Conservation (phyloP, 306 rosid genomes). For the Medicago truncatula region DNA sequence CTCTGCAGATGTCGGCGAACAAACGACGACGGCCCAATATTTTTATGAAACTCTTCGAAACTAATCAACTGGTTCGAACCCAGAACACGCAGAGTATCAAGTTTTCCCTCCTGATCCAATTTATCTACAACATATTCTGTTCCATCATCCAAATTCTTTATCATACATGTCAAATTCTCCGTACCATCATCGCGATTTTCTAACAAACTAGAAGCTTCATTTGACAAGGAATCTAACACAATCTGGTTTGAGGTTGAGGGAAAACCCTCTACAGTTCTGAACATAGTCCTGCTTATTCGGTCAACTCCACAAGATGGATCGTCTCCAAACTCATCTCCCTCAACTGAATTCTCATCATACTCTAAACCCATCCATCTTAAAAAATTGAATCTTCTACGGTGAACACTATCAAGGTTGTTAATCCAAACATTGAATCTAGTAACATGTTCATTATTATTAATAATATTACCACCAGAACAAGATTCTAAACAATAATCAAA, state of each 20-base stretch:
- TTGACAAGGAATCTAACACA: conserved; percentile 47
- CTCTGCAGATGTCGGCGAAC: conserved; percentile 57
- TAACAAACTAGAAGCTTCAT: conserved; percentile 41
- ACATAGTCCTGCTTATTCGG: conserved; percentile 1
- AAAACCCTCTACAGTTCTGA: conserved; percentile 50
- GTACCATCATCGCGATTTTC: conserved; percentile 46
- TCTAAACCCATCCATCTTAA: conserved; percentile 67
- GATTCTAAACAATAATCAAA: conserved; percentile 54
- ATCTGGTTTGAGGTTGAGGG: conserved; percentile 34
- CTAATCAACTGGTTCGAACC: conserved; percentile 54
- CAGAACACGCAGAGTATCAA: conserved; percentile 49
- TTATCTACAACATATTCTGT: conserved; percentile 58
- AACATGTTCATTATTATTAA: conserved; percentile 10
- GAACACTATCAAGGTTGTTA: conserved; percentile 56
- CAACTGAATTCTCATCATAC: conserved; percentile 40
- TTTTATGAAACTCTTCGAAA: conserved; percentile 55
- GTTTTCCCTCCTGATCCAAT: conserved; percentile 51
- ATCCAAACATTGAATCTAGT: conserved; percentile 55
- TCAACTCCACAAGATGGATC: conserved; percentile 45
- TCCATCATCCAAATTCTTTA: conserved; percentile 63
- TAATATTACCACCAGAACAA: conserved; percentile 34
- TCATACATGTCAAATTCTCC: conserved; percentile 49
- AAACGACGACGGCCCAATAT: conserved; percentile 52
- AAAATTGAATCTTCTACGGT: conserved; percentile 66
- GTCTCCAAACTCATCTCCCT: conserved; percentile 45